Percentiles rank a stretch among this genome's conserved stretches.
These are phyloP conservation scores for Metschnikowia vanudenii DNA, from an alignment of 805 yeast genomes.

Conservation along the genomic window DNA sequence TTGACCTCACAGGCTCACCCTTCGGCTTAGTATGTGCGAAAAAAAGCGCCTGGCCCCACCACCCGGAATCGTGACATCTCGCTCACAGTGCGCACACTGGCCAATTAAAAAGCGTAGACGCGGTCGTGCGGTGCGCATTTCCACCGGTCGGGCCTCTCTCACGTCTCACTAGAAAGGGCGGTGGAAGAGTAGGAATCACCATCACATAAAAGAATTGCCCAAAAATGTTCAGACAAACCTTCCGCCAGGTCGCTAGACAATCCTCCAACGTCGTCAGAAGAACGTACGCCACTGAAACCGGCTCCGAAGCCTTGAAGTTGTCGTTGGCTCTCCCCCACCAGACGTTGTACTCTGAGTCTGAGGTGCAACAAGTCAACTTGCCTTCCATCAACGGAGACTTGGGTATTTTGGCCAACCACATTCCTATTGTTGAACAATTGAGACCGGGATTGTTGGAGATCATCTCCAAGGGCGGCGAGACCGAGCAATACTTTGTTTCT, in stretches of 20 bases:
- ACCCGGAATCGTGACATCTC: too few species aligned
- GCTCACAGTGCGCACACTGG: background rate
- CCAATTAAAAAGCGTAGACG: constrained; percentile 31
- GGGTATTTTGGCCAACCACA: constrained; percentile 97
- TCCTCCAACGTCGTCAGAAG: constrained; percentile 62
- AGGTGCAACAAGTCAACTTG: constrained; percentile 75
- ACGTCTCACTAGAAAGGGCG: constrained; percentile 1
- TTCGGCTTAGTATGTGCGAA: too few species aligned
- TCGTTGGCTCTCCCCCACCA: constrained; percentile 91
- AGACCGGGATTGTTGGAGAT: constrained; percentile 94
- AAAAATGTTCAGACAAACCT: constrained; percentile 59
- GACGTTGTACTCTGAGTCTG: constrained; percentile 59
- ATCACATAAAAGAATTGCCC: too few species aligned
- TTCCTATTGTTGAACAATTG: constrained; percentile 94
- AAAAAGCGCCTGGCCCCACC: too few species aligned
- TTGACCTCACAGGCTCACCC: too few species aligned
- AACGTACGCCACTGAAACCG: constrained; percentile 85
- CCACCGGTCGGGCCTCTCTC: constrained; percentile 13
- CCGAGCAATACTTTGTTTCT: constrained; percentile 81
- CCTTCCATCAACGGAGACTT: constrained; percentile 95
- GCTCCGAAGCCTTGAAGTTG: constrained; percentile 70
- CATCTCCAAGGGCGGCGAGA: constrained; percentile 69
- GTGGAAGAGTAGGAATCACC: too few species aligned
- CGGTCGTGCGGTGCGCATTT: constrained; percentile 20
- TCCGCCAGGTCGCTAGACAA: constrained; percentile 60